Percentiles rank a stretch among this genome's conserved stretches.
Conservation (phyloP, 2,329 filamentous ascomycete species). For the Rhynchosporium secalis region DNA sequence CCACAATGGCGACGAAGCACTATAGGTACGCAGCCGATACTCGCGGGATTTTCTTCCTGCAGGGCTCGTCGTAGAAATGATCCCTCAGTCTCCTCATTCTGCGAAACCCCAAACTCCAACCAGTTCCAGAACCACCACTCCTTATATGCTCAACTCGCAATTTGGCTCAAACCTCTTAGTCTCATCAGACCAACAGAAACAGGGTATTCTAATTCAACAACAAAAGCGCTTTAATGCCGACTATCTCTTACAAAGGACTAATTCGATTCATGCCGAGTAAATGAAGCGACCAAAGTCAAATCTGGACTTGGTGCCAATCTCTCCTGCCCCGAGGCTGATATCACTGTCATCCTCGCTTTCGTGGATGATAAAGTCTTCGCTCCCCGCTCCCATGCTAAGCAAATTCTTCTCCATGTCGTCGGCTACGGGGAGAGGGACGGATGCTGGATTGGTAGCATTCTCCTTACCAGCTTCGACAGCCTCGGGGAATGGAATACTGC, state of each 20-base stretch:
- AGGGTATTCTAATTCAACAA: constrained; percentile 7
- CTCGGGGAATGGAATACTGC: constrained; percentile 34
- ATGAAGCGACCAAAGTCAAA: constrained; percentile 27
- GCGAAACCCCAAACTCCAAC: not conserved
- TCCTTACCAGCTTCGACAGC: constrained; percentile 17
- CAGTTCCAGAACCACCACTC: constrained; percentile 5
- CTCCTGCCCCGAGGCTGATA: constrained; percentile 36
- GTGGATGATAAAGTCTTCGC: constrained; percentile 53
- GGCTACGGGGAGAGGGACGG: constrained; percentile 40
- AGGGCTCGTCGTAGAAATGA: not conserved
- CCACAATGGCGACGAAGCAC: constrained; percentile 6
- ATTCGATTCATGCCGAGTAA: constrained; percentile 16
- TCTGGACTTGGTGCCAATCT: constrained; percentile 13
- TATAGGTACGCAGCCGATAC: not conserved
- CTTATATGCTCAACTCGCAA: constrained; percentile 8
- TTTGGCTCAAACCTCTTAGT: not conserved
- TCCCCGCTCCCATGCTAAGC: constrained; percentile 42
- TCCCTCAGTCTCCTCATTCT: not conserved
- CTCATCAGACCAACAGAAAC: constrained; percentile 1
- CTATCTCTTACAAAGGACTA: not conserved
- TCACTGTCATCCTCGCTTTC: constrained; percentile 48
- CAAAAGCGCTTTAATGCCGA: not conserved
- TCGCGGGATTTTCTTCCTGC: not conserved
- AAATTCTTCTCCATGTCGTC: constrained; percentile 30
- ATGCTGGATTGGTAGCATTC: constrained; percentile 38